phyloP scores from a whole-genome alignment of 2,329 filamentous ascomycete species.

The Colletotrichum theobromicola region DNA sequence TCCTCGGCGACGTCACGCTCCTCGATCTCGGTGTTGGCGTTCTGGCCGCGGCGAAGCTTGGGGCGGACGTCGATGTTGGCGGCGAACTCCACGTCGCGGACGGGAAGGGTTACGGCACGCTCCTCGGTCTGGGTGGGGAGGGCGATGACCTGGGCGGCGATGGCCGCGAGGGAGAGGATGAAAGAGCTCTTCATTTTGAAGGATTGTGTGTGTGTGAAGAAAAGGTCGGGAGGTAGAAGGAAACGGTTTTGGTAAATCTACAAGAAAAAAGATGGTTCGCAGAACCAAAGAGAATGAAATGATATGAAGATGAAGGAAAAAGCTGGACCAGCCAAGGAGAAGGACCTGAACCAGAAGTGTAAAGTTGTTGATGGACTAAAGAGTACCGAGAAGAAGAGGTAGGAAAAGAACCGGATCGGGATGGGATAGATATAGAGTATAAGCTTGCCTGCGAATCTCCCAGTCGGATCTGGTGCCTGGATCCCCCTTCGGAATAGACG shows the following conservation, averaged over 20 bases:
- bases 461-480: background rate
- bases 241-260: background rate
- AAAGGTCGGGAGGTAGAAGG: background rate
- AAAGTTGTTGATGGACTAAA: constrained; percentile 1
- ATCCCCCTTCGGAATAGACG: background rate
- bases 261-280: constrained; percentile 4
- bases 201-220: background rate
- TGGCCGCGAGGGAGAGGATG: constrained; percentile 17
- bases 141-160: constrained; percentile 21
- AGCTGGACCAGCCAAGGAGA: constrained; percentile 19
- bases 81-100: background rate
- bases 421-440: constrained; percentile 18
- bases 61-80: background rate
- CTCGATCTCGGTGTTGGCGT: background rate
- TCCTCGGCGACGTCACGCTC: background rate
- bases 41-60: constrained; percentile 7
- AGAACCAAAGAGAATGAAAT: constrained; percentile 16
- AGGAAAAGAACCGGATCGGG: background rate
- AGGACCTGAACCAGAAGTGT: constrained; percentile 11
- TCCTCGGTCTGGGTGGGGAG: constrained; percentile 2
- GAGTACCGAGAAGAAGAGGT: background rate
- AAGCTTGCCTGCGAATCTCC: background rate
- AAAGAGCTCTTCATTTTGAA: constrained; percentile 22
- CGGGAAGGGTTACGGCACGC: constrained; percentile 3
- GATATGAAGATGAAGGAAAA: background rate